Evolutionary conservation across 2,329 filamentous ascomycete genomes (phyloP).

Genomic region (Ascosphaera aggregata): DNA sequence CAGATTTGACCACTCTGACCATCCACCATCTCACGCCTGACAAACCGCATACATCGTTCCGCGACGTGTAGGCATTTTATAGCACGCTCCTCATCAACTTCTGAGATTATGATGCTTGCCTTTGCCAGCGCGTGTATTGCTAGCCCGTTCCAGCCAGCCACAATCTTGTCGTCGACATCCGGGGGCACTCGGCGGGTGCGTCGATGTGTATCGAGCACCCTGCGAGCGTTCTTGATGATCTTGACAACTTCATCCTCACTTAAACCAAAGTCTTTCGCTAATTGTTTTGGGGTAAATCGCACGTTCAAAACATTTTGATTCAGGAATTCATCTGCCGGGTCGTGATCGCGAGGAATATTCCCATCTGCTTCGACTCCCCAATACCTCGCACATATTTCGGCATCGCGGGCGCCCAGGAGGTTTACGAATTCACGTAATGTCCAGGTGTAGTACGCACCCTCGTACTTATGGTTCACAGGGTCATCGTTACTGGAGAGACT

Average conservation of each 20-base stretch:
- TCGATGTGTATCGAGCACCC: conserved; percentile 46
- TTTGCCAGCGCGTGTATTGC: conserved; percentile 65
- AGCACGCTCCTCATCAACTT: conserved; percentile 33
- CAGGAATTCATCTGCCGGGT: conserved; percentile 83
- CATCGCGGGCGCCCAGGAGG: conserved; percentile 44
- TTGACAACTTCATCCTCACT: conserved; percentile 43
- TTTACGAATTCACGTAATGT: conserved; percentile 65
- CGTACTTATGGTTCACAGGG: conserved; percentile 60
- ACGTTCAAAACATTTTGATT: conserved; percentile 76
- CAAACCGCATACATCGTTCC: conserved; percentile 43
- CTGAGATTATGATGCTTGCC: conserved; percentile 42
- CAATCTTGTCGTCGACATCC: conserved; percentile 65
- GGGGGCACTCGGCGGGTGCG: conserved; percentile 54
- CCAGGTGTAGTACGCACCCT: conserved; percentile 92
- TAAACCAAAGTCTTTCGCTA: conserved; percentile 54
- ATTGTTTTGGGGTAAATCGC: conserved; percentile 38
- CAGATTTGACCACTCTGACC: conserved; percentile 36
- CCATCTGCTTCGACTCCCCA: conserved; percentile 69
- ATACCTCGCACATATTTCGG: conserved; percentile 54
- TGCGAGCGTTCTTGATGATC: conserved; percentile 42
- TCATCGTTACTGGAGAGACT: conserved; percentile 49
- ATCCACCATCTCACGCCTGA: conserved; percentile 53
- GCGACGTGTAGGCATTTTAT: conserved; percentile 42
- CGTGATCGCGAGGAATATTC: conserved; percentile 61
- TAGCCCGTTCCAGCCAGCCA: conserved; percentile 72